Evolutionary conservation across 495 filamentous ascomycete genomes (phyloP).

Genomic region (Parathielavia hyrcaniae): DNA sequence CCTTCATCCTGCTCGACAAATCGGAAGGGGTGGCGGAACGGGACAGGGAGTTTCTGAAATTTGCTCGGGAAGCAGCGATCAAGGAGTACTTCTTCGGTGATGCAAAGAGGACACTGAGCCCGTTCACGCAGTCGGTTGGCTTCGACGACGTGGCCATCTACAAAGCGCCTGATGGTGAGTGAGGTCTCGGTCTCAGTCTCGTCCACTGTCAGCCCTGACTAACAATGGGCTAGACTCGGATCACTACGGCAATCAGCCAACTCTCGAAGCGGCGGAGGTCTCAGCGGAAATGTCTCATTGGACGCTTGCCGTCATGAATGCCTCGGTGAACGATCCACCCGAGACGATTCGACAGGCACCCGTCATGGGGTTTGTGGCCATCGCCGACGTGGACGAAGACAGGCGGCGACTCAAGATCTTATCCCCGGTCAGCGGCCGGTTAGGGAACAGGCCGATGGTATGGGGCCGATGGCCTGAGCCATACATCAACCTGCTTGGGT

Average conservation of each 20-base stretch:
- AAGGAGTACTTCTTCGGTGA: constrained; percentile 93
- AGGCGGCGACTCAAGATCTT: constrained; percentile 75
- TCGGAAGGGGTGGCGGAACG: constrained; percentile 83
- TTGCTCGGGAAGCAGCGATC: constrained; percentile 64
- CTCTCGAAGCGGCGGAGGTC: constrained; percentile 56
- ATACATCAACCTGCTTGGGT: constrained; percentile 45
- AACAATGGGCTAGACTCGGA: constrained; percentile 27
- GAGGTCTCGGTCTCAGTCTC: not conserved
- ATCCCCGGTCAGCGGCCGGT: constrained; percentile 69
- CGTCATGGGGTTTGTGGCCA: constrained; percentile 87
- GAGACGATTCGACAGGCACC: constrained; percentile 74
- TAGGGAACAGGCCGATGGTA: constrained; percentile 71
- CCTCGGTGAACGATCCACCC: constrained; percentile 55
- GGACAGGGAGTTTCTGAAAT: constrained; percentile 67
- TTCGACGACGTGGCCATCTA: constrained; percentile 67
- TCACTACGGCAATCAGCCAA: constrained; percentile 32
- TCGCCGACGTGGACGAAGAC: constrained; percentile 81
- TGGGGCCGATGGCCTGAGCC: constrained; percentile 53
- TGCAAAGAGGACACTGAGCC: constrained; percentile 67
- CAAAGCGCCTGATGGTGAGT: constrained; percentile 28
- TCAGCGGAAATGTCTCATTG: constrained; percentile 56
- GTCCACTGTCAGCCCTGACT: constrained; percentile 20
- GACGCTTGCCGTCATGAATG: constrained; percentile 75
- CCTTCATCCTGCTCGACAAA: constrained; percentile 72
- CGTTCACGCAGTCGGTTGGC: constrained; percentile 71